phyloP scores from a whole-genome alignment of 768 basidiomycete species.

The Phlegmacium glaucopus region DNA sequence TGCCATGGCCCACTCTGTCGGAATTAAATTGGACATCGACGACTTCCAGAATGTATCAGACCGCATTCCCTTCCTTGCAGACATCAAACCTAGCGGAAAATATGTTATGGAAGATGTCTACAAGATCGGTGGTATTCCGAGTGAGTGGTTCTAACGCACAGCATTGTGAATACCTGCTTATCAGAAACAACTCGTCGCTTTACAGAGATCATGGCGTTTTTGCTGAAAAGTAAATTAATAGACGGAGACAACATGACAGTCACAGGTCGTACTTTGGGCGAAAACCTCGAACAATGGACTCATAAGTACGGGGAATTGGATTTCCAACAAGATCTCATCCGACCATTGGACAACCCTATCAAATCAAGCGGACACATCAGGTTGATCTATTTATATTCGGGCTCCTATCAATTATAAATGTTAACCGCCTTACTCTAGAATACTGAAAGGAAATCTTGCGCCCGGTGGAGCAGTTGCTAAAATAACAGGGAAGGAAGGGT shows the following conservation, averaged over 20 bases:
- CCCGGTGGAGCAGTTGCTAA: constrained; percentile 96
- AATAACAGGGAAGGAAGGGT: constrained; percentile 94
- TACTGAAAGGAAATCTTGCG: constrained; percentile 88
- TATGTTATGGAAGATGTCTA: constrained; percentile 99
- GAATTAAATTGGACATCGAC: constrained; percentile 82
- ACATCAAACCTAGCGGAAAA: constrained; percentile 95
- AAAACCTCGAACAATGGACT: constrained; percentile 90
- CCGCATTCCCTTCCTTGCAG: constrained; percentile 89
- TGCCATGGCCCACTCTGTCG: constrained; percentile 94
- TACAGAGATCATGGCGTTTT: constrained; percentile 78
- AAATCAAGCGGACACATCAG: constrained; percentile 89
- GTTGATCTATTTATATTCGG: constrained; percentile 34
- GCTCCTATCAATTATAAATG: constrained; percentile 5
- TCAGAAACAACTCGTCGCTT: not conserved
- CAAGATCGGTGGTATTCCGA: constrained; percentile 94
- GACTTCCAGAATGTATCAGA: constrained; percentile 96
- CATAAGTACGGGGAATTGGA: constrained; percentile 77
- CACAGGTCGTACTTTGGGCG: constrained; percentile 84
- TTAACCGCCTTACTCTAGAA: constrained; percentile 41
- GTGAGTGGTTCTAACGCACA: constrained; percentile 42
- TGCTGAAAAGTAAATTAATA: constrained; percentile 84
- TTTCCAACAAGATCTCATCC: constrained; percentile 78
- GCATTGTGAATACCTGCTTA: not conserved
- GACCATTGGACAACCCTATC: constrained; percentile 83
- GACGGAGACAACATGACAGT: constrained; percentile 91